These are phyloP conservation scores for Phytophthora niederhauseri DNA, from an alignment of 352 stramenopile species.

Conservation along the genomic window DNA sequence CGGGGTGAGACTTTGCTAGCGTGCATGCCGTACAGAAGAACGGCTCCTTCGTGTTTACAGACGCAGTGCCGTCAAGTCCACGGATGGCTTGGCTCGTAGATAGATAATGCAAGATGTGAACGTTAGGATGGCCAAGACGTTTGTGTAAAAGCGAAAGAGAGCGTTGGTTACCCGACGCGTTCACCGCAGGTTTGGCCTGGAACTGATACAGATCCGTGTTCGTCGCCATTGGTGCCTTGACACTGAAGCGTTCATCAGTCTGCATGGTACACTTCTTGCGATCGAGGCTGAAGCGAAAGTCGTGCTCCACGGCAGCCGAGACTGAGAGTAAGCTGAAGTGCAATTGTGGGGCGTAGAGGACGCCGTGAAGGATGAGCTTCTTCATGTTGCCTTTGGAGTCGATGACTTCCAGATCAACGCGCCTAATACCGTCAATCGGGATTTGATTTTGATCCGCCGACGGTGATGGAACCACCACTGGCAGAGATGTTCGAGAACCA, in stretches of 20 bases:
- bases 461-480: conserved; percentile 18
- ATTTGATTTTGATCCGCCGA: conserved; percentile 11
- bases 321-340: conserved; percentile 14
- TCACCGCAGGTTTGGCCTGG: conserved; percentile 3
- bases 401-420: conserved; percentile 20
- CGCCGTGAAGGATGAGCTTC: conserved; percentile 10
- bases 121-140: conserved; percentile 11
- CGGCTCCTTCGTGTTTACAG: neutral
- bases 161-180: conserved; percentile 6
- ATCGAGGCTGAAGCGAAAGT: conserved; percentile 19
- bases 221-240: conserved; percentile 9
- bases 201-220: conserved; percentile 22
- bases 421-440: conserved; percentile 13
- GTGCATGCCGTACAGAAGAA: conserved; percentile 14
- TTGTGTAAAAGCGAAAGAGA: conserved; percentile 12
- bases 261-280: conserved; percentile 7
- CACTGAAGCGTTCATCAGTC: conserved; percentile 17
- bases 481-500: conserved; percentile 14
- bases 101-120: no score
- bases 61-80: neutral
- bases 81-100: no score
- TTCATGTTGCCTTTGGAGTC: conserved; percentile 24
- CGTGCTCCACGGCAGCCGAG: conserved; percentile 3
- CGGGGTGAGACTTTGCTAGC: conserved; percentile 13
- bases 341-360: conserved; percentile 6